These are phyloP conservation scores for Russula abietina DNA, from an alignment of 768 basidiomycete genomes.

Conservation along the genomic window DNA sequence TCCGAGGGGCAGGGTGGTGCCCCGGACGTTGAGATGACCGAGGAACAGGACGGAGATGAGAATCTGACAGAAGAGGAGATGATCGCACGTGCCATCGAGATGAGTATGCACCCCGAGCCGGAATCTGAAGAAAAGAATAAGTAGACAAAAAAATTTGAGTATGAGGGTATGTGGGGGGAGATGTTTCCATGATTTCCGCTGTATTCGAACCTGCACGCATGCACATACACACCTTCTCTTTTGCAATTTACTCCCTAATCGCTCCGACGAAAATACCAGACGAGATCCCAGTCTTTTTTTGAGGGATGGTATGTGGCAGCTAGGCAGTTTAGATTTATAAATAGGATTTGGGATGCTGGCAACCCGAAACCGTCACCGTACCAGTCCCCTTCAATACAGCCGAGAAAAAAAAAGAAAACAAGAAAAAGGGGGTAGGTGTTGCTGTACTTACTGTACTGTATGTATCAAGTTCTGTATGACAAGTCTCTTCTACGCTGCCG, in stretches of 20 bases:
- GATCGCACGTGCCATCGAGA: conserved; percentile 84
- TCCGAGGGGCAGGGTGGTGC: conserved; percentile 51
- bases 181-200: neutral
- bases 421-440: neutral
- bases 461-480: conserved; percentile 7
- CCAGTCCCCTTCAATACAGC: conserved; percentile 1
- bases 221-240: neutral
- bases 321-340: conserved; percentile 7
- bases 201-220: no score
- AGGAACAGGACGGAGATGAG: conserved; percentile 49
- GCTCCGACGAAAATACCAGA: neutral
- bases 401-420: neutral
- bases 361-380: neutral
- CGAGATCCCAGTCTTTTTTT: neutral
- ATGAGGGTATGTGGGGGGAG: no score
- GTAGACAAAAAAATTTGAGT: conserved; percentile 10
- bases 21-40: conserved; percentile 40
- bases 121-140: conserved; percentile 47
- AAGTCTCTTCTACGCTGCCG: neutral
- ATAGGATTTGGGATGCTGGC: neutral
- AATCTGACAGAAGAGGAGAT: conserved; percentile 81
- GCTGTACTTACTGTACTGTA: no score
- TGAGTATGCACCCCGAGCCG: conserved; percentile 72
- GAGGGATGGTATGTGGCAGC: neutral
- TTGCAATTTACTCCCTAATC: neutral